Conservation (phyloP, 345 rosid species). For the Ceriops zippeliana region DNA sequence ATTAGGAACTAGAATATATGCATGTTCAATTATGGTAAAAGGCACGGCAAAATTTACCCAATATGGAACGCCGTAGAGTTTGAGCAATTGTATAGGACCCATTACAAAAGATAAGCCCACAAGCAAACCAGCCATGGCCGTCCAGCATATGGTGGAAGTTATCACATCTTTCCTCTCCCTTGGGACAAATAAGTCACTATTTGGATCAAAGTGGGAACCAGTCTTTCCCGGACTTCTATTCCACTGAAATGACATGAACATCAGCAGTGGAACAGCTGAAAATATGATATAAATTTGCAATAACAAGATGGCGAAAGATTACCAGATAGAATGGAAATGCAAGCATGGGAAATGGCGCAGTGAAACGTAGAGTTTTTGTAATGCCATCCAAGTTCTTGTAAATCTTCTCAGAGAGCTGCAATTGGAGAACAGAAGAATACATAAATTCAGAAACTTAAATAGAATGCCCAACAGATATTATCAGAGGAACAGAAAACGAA, state of each 20-base stretch:
- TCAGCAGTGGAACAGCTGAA: constrained; percentile 1
- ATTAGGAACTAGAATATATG: not conserved
- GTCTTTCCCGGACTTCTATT: constrained; percentile 43
- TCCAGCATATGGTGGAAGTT: constrained; percentile 37
- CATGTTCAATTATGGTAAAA: no score
- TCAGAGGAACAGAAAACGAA: not conserved
- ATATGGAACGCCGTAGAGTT: constrained; percentile 24
- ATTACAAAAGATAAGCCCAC: constrained; percentile 22
- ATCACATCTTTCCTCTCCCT: constrained; percentile 37
- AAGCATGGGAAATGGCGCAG: constrained; percentile 74
- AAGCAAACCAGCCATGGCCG: constrained; percentile 32
- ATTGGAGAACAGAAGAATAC: not conserved
- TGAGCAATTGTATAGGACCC: constrained; percentile 24
- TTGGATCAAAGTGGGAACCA: constrained; percentile 43
- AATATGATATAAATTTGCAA: not conserved
- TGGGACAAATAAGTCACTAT: constrained; percentile 35
- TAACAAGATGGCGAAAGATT: constrained; percentile 12
- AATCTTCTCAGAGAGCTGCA: constrained; percentile 68
- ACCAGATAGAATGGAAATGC: constrained; percentile 92
- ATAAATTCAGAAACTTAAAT: no score
- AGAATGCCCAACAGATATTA: not conserved
- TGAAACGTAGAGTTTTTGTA: constrained; percentile 60
- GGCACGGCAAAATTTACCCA: constrained; percentile 8
- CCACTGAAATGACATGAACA: constrained; percentile 26
- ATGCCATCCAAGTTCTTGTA: constrained; percentile 48